Evolutionary conservation across 2,329 filamentous ascomycete genomes (phyloP).

Genomic region (Fusarium coicis): DNA sequence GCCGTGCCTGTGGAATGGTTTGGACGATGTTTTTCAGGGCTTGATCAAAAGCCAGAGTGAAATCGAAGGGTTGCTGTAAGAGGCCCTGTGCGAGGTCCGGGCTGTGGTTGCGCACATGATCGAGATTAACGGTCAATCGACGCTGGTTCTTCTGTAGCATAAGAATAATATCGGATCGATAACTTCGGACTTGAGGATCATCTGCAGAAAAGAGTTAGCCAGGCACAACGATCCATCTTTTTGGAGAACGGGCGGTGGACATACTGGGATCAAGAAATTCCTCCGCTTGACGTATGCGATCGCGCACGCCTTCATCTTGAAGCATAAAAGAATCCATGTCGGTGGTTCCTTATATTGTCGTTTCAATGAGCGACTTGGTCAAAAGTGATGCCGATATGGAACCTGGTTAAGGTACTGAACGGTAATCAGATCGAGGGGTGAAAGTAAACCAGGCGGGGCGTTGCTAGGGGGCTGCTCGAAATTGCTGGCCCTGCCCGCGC

Average conservation of each 20-base stretch:
- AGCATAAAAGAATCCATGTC: constrained; percentile 79
- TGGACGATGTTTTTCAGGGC: constrained; percentile 90
- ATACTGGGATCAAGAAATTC: constrained; percentile 95
- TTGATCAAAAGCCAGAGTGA: constrained; percentile 85
- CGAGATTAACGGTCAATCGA: constrained; percentile 78
- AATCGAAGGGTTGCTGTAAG: constrained; percentile 88
- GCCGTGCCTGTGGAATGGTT: constrained; percentile 78
- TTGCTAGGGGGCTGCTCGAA: constrained; percentile 28
- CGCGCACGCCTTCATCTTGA: constrained; percentile 83
- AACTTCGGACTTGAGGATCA: constrained; percentile 72
- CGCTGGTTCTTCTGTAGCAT: constrained; percentile 77
- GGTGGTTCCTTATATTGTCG: constrained; percentile 26
- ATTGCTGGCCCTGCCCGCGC: constrained; percentile 27
- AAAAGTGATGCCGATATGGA: constrained; percentile 11
- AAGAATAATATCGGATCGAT: constrained; percentile 86
- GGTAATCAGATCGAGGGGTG: constrained; percentile 30
- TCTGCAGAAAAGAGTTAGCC: constrained; percentile 49
- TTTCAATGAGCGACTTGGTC: constrained; percentile 14
- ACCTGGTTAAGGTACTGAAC: neutral
- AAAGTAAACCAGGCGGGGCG: constrained; percentile 30
- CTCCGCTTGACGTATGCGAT: constrained; percentile 86
- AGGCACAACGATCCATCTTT: neutral
- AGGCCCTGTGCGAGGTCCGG: constrained; percentile 81
- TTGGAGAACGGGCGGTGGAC: constrained; percentile 44
- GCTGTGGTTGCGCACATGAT: constrained; percentile 91